These are phyloP conservation scores for Rhododendron simsii DNA, from an alignment of 148 eudicot species.

Conservation along the genomic window DNA sequence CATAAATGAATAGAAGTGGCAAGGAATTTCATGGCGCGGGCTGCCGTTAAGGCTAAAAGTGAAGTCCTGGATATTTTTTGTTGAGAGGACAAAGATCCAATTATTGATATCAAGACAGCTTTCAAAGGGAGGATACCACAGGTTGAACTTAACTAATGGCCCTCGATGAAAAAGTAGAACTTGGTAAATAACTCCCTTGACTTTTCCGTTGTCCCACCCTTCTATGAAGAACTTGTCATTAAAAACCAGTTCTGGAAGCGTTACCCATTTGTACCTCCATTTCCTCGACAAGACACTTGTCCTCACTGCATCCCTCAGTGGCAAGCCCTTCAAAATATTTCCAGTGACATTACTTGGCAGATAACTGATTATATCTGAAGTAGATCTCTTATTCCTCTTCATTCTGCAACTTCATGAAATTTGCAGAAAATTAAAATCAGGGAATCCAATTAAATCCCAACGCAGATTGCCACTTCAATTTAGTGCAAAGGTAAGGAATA, in stretches of 20 bases:
- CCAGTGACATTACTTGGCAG: not conserved
- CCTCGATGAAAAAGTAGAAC: not conserved
- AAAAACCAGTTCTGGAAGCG: not conserved
- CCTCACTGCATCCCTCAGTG: not conserved
- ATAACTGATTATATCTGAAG: not conserved
- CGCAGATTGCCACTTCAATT: not conserved
- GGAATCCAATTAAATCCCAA: not conserved
- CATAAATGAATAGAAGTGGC: not conserved
- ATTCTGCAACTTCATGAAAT: not conserved
- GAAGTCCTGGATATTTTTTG: not conserved
- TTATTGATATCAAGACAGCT: not conserved
- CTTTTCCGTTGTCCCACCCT: not conserved
- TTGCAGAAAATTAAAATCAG: not conserved
- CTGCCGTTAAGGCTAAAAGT: accelerated
- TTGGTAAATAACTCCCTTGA: not conserved
- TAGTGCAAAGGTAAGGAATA: not conserved
- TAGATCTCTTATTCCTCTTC: not conserved
- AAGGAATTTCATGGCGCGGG: not conserved
- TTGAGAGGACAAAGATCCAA: not conserved
- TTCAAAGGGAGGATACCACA: not conserved
- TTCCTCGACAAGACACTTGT: not conserved
- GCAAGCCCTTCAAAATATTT: not conserved
- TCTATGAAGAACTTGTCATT: not conserved
- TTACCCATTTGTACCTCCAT: not conserved
- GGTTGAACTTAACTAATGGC: not conserved